phyloP scores from a whole-genome alignment of 805 yeast species.

The Ogataea pini region DNA sequence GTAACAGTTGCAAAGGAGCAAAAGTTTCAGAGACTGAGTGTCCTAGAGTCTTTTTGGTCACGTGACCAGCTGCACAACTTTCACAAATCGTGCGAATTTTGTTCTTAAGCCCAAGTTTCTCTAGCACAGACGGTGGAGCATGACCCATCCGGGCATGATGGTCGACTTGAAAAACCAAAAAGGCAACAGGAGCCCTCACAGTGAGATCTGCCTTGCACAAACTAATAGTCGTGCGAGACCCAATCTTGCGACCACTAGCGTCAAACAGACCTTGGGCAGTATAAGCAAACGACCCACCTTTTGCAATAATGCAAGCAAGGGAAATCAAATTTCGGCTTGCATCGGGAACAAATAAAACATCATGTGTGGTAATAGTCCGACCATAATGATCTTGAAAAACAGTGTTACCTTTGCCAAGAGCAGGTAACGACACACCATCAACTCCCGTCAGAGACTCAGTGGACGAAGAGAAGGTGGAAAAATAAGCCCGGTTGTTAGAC shows the following conservation, averaged over 20 bases:
- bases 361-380: not conserved
- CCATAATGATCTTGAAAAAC: conserved; percentile 1
- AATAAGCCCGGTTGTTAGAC: conserved; percentile 4
- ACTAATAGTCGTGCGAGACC: not conserved
- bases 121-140: not conserved
- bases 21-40: not conserved
- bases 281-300: conserved; percentile 1
- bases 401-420: conserved; percentile 6
- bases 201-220: not conserved
- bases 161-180: not conserved
- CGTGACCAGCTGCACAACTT: conserved; percentile 3
- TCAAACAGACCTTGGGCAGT: not conserved
- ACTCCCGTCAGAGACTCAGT: not conserved
- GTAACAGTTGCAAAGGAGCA: no score
- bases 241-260: not conserved
- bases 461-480: conserved; percentile 2
- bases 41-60: not conserved
- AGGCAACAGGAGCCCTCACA: not conserved
- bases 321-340: conserved; percentile 2
- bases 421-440: conserved; percentile 3
- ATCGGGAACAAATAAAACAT: not conserved
- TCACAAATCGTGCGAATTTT: not conserved
- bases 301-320: not conserved
- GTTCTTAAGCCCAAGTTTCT: not conserved
- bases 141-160: conserved; percentile 3